A percentile compares a stretch with the other conserved stretches of the same genome.
These are phyloP conservation scores for Fusarium torulosum DNA, from an alignment of 2,329 filamentous ascomycete species.

Conservation along the genomic window DNA sequence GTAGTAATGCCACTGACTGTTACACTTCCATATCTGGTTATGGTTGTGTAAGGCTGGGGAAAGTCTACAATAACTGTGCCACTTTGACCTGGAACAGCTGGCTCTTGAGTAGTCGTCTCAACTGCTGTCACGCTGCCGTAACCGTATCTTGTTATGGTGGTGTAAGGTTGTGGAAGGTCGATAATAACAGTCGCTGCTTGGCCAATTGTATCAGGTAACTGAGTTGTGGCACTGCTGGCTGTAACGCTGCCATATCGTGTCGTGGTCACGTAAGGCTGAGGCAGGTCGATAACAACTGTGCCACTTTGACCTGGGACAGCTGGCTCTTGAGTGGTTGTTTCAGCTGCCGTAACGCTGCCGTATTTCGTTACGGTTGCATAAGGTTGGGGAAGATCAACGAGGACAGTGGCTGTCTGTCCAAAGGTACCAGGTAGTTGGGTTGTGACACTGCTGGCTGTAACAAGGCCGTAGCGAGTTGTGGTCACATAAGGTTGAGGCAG, in stretches of 20 bases:
- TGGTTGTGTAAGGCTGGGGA: not conserved
- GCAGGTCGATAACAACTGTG: not conserved
- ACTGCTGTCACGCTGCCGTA: no score
- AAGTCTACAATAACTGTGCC: not conserved
- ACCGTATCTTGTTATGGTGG: no score
- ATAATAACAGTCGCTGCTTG: no score
- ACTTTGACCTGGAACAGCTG: not conserved
- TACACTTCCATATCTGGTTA: not conserved
- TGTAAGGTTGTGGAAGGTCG: no score
- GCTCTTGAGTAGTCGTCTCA: no score
- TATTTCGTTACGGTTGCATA: not conserved
- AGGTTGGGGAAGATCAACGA: not conserved
- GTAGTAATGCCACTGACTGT: not conserved
- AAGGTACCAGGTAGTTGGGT: not conserved
- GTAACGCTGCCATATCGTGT: not conserved
- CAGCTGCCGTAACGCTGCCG: not conserved
- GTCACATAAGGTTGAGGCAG: slow-evolving; percentile 9
- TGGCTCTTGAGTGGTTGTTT: not conserved
- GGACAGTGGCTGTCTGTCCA: not conserved
- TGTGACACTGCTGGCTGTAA: not conserved
- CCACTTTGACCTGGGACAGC: not conserved
- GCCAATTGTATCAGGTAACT: no score
- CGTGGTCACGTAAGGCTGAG: not conserved
- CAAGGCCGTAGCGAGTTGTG: not conserved
- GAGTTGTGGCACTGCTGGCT: not conserved